Percentiles rank a stretch among this genome's conserved stretches.
phyloP scores from a whole-genome alignment of 495 filamentous ascomycete species.

The Penicillium paxilli region DNA sequence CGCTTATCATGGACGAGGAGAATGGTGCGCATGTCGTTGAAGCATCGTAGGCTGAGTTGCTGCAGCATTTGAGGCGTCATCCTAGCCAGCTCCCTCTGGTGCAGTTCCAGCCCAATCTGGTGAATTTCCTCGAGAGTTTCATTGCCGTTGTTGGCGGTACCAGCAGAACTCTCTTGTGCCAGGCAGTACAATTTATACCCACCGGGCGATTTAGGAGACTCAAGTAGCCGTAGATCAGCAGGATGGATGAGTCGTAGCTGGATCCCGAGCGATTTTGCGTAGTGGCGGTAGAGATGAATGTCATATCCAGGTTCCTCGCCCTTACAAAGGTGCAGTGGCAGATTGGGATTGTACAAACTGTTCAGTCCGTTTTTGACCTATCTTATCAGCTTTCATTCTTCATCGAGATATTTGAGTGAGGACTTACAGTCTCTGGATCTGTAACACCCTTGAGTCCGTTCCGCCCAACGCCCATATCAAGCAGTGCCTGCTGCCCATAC shows the following conservation, averaged over 20 bases:
- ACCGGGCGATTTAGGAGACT: neutral
- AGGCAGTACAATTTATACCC: slow-evolving; percentile 30
- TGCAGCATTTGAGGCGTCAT: slow-evolving; percentile 29
- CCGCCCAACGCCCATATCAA: neutral
- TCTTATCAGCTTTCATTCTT: neutral
- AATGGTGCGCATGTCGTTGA: slow-evolving; percentile 45
- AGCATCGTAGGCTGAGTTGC: slow-evolving; percentile 32
- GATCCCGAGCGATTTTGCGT: slow-evolving; percentile 15
- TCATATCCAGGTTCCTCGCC: slow-evolving; percentile 33
- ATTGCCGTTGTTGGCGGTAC: slow-evolving; percentile 4
- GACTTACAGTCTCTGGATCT: slow-evolving; percentile 11
- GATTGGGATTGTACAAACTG: slow-evolving; percentile 19
- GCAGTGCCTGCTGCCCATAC: slow-evolving; percentile 23
- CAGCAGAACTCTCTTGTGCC: neutral
- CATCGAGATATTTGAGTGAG: no score
- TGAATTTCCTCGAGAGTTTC: slow-evolving; percentile 36
- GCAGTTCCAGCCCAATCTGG: slow-evolving; percentile 43
- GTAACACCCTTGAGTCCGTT: slow-evolving; percentile 6
- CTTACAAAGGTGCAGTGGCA: slow-evolving; percentile 37
- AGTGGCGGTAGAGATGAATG: slow-evolving; percentile 32
- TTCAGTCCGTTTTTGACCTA: slow-evolving; percentile 19
- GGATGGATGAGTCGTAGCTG: slow-evolving; percentile 14
- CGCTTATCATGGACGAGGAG: slow-evolving; percentile 48
- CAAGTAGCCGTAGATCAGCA: slow-evolving; percentile 17
- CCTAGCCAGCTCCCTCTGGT: slow-evolving; percentile 38